A percentile compares a stretch with the other conserved stretches of the same genome.
Evolutionary conservation across 148 eudicot species (phyloP).

Genomic region (Chenopodium album): DNA sequence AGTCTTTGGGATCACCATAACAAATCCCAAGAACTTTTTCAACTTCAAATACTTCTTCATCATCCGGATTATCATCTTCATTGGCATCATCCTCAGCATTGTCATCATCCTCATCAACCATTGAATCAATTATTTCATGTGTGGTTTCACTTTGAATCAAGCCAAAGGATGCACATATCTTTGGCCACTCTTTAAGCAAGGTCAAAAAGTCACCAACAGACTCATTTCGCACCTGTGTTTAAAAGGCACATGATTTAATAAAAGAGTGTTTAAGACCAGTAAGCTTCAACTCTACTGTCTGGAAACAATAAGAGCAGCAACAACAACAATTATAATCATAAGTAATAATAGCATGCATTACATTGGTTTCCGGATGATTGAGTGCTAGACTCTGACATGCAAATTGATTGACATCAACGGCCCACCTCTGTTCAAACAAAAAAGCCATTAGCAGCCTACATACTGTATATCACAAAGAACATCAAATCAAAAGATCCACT

Average conservation of each 20-base stretch:
- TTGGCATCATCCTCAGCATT: slow-evolving; percentile 32
- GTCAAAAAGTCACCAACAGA: slow-evolving; percentile 60
- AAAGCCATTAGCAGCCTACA: not conserved
- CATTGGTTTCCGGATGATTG: slow-evolving; percentile 89
- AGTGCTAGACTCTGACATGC: slow-evolving; percentile 68
- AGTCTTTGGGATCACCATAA: slow-evolving; percentile 61
- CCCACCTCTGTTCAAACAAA: slow-evolving; percentile 65
- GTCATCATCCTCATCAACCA: slow-evolving; percentile 23
- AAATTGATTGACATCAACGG: slow-evolving; percentile 56
- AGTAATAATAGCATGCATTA: not conserved
- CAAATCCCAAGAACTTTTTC: slow-evolving; percentile 55
- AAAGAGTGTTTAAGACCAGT: too few species aligned
- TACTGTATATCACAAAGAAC: not conserved
- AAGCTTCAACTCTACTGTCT: not conserved
- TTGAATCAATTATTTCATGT: slow-evolving; percentile 16
- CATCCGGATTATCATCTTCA: slow-evolving; percentile 30
- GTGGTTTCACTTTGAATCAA: slow-evolving; percentile 29
- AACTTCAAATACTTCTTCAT: slow-evolving; percentile 62
- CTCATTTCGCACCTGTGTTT: slow-evolving; percentile 69
- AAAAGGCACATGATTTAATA: not conserved
- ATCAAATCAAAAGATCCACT: not conserved
- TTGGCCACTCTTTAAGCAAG: slow-evolving; percentile 68
- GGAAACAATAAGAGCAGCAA: not conserved
- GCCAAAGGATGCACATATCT: slow-evolving; percentile 40
- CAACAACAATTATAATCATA: too few species aligned